phyloP scores from a whole-genome alignment of 495 filamentous ascomycete genomes.

The Aspergillus saccharolyticus region DNA sequence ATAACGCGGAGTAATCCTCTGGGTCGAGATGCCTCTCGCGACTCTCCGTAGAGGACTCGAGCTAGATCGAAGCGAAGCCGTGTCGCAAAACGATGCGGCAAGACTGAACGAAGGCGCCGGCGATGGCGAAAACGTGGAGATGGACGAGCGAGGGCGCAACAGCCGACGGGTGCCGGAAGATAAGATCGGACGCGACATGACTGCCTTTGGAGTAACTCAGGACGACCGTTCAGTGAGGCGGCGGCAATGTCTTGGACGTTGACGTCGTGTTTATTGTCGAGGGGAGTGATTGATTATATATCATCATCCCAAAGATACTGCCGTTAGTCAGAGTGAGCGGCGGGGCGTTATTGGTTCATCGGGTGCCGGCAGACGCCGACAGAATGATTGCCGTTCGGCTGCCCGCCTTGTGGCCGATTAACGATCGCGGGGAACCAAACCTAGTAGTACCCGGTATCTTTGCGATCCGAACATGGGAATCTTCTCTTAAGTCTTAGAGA shows the following conservation, averaged over 20 bases:
- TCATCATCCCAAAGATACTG: conserved; percentile 4
- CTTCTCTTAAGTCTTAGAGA: background rate
- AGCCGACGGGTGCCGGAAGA: conserved; percentile 23
- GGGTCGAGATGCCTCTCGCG: background rate
- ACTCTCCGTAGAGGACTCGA: background rate
- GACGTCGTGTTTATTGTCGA: conserved; percentile 8
- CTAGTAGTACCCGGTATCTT: no score
- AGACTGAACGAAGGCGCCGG: conserved; percentile 22
- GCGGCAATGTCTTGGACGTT: background rate
- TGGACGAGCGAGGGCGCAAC: conserved; percentile 15
- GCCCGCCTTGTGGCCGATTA: background rate
- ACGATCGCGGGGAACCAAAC: conserved; percentile 15
- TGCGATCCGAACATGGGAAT: no score
- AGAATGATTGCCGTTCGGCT: conserved; percentile 22
- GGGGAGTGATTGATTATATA: conserved; percentile 19
- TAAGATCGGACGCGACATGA: conserved; percentile 30
- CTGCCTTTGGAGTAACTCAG: background rate
- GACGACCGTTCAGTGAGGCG: background rate
- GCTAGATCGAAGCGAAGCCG: background rate
- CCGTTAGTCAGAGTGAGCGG: conserved; percentile 30
- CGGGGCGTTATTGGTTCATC: conserved; percentile 31
- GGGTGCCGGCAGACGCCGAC: conserved; percentile 21
- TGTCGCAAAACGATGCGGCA: conserved; percentile 31
- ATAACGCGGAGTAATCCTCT: background rate
- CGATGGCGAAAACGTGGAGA: conserved; percentile 25